Conservation (phyloP, 805 yeast genomes). For the Saturnispora silvae region DNA sequence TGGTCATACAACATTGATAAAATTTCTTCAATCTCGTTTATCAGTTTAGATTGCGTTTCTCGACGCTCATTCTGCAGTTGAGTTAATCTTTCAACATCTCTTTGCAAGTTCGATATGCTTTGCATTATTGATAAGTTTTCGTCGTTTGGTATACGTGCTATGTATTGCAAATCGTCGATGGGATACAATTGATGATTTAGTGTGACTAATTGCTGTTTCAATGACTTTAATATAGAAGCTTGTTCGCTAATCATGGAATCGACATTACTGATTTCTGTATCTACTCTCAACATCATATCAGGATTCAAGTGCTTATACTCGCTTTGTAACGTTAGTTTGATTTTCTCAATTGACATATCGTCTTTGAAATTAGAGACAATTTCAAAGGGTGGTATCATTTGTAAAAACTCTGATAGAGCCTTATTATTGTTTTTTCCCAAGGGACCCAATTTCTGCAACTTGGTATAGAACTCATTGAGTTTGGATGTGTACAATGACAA, state of each 20-base stretch:
- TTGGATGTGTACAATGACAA: slow-evolving; percentile 14
- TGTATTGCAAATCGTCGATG: slow-evolving; percentile 6
- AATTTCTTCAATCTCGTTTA: slow-evolving; percentile 27
- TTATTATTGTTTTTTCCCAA: slow-evolving; percentile 10
- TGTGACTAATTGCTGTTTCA: slow-evolving; percentile 1
- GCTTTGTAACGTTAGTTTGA: slow-evolving; percentile 20
- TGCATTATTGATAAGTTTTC: slow-evolving; percentile 14
- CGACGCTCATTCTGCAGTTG: slow-evolving; percentile 29
- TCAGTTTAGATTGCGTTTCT: slow-evolving; percentile 18
- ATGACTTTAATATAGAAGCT: neutral
- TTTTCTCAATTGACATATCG: slow-evolving; percentile 10
- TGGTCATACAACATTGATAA: slow-evolving; percentile 33
- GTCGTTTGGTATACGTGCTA: slow-evolving; percentile 3
- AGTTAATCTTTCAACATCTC: slow-evolving; percentile 16
- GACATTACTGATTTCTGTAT: slow-evolving; percentile 21
- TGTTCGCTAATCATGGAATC: slow-evolving; percentile 11
- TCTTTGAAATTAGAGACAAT: neutral
- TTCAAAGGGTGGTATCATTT: slow-evolving; percentile 19
- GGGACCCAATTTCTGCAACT: neutral
- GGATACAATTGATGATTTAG: slow-evolving; percentile 8
- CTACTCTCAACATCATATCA: slow-evolving; percentile 16
- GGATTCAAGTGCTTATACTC: slow-evolving; percentile 22
- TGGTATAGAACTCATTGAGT: slow-evolving; percentile 17
- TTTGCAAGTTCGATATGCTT: slow-evolving; percentile 12
- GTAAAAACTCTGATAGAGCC: slow-evolving; percentile 9